phyloP scores from a whole-genome alignment of 202 grass and related monocot genomes.

The Saccharum hybrid region DNA sequence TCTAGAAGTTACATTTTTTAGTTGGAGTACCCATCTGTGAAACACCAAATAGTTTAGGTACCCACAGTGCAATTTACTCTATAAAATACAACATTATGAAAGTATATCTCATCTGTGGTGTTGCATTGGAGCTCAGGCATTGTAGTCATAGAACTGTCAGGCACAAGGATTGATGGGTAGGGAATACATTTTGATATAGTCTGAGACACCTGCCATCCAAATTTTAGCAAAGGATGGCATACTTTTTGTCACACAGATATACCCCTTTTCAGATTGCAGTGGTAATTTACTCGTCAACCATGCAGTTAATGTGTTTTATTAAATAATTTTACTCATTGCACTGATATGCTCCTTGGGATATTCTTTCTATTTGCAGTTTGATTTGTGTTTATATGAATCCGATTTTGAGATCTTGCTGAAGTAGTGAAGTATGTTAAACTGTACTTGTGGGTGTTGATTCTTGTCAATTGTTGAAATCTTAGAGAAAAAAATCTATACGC shows the following conservation, averaged over 20 bases:
- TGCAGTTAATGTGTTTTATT: not conserved
- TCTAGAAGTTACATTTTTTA: too few relatives aligned
- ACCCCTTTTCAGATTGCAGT: not conserved
- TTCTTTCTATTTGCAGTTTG: not conserved
- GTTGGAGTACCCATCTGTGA: too few relatives aligned
- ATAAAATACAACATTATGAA: not conserved
- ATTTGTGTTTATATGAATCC: not conserved
- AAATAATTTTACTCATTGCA: not conserved
- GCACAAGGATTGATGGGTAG: not conserved
- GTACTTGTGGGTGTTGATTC: not conserved
- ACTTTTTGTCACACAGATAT: not conserved
- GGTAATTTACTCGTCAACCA: not conserved
- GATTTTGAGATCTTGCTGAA: not conserved
- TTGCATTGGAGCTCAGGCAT: not conserved
- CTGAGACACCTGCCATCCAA: not conserved
- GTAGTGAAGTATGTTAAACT: constrained; percentile 14
- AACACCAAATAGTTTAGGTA: too few relatives aligned
- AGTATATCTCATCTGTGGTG: not conserved
- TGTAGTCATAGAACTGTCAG: not conserved
- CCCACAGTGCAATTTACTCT: too few relatives aligned
- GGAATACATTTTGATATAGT: not conserved
- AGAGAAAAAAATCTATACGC: not conserved
- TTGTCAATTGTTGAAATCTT: constrained; percentile 26
- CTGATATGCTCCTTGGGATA: not conserved
- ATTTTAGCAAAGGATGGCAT: not conserved